phyloP scores from a whole-genome alignment of 495 filamentous ascomycete genomes.

The Trichoderma virens region DNA sequence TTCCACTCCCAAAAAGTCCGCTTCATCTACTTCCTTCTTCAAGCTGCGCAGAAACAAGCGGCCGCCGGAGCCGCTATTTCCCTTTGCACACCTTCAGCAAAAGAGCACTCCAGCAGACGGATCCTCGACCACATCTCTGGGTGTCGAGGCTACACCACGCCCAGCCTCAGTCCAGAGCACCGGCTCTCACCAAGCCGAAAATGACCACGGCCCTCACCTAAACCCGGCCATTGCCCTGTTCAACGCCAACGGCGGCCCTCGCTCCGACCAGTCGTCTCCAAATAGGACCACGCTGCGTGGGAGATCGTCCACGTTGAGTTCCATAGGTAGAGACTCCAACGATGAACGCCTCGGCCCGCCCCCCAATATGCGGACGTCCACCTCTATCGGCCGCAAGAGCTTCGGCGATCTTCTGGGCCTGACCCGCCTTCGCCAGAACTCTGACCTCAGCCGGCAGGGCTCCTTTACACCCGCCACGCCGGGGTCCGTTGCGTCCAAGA shows the following conservation, averaged over 20 bases:
- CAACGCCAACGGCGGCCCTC: constrained; percentile 51
- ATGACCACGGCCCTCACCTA: constrained; percentile 17
- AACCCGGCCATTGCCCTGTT: constrained; percentile 50
- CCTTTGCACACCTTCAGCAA: constrained; percentile 59
- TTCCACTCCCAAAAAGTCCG: constrained; percentile 52
- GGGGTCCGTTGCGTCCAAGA: constrained; percentile 56
- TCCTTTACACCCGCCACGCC: constrained; percentile 60
- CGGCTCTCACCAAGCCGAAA: constrained; percentile 40
- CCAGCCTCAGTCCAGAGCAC: constrained; percentile 19
- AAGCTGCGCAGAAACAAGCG: constrained; percentile 69
- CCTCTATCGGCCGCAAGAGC: constrained; percentile 80
- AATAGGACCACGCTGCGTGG: constrained; percentile 51
- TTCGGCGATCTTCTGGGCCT: constrained; percentile 81
- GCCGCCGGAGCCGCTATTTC: constrained; percentile 75
- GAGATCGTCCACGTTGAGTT: constrained; percentile 86
- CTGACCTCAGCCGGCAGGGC: constrained; percentile 56
- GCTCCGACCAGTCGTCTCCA: constrained; percentile 69
- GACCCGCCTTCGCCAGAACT: constrained; percentile 67
- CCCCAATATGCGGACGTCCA: constrained; percentile 60
- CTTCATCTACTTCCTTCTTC: constrained; percentile 66
- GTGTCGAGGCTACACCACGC: constrained; percentile 19
- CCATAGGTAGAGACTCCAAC: constrained; percentile 53
- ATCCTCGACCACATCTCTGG: constrained; percentile 24
- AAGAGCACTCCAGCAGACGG: constrained; percentile 38
- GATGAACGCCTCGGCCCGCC: constrained; percentile 50